These are phyloP conservation scores for Vigna radiata DNA, from an alignment of 306 rosid genomes.

Conservation along the genomic window DNA sequence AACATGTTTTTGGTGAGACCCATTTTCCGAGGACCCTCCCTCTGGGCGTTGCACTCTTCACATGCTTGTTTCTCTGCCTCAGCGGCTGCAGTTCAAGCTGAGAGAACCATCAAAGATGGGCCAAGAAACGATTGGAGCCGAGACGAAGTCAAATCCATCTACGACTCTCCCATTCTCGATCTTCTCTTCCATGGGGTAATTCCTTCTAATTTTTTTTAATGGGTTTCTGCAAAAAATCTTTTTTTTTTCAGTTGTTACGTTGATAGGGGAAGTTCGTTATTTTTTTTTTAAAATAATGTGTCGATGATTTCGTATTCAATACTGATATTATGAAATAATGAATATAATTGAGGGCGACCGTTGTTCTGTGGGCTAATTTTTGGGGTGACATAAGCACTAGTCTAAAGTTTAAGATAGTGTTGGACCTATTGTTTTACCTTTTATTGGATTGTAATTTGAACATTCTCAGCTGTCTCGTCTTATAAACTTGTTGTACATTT, in stretches of 20 bases:
- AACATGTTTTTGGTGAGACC: constrained; percentile 54
- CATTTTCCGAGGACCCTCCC: constrained; percentile 46
- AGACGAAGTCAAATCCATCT: constrained; percentile 70
- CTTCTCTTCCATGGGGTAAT: constrained; percentile 96
- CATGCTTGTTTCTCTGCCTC: constrained; percentile 51
- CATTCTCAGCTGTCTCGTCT: background rate
- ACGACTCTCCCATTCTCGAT: constrained; percentile 88
- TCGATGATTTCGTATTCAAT: background rate
- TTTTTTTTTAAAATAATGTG: constrained; percentile 6
- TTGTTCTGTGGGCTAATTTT: too few species aligned
- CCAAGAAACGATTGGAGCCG: constrained; percentile 82
- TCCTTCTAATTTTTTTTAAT: background rate
- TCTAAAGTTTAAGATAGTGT: too few species aligned
- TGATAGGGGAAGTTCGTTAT: background rate
- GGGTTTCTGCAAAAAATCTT: background rate
- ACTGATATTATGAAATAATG: too few species aligned
- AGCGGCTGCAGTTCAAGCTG: constrained; percentile 79
- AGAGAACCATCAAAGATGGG: constrained; percentile 67
- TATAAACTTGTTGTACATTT: background rate
- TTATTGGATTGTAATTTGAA: background rate
- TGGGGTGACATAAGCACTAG: too few species aligned
- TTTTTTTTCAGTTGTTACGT: background rate
- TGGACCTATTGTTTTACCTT: too few species aligned
- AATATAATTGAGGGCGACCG: too few species aligned
- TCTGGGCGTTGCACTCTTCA: constrained; percentile 46